A percentile compares a stretch with the other conserved stretches of the same genome.
Evolutionary conservation across 805 yeast genomes (phyloP).

Genomic region (Yarrowia porcina): DNA sequence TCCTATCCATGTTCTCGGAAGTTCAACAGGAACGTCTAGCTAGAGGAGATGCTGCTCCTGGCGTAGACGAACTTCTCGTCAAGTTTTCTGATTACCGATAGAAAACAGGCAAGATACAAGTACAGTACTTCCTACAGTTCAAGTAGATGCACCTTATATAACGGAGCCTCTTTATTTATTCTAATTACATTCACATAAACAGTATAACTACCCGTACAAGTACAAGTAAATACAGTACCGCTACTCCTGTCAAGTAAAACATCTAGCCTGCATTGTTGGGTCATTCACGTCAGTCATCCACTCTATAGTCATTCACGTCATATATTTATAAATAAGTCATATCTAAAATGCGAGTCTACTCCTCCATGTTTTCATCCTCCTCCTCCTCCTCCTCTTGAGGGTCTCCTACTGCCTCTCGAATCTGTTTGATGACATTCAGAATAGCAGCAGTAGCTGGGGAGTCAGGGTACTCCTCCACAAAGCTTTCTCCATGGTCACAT

Average conservation of each 20-base stretch:
- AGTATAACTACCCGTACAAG: no score
- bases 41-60: neutral
- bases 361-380: neutral
- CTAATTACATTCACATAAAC: no score
- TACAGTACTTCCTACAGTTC: no score
- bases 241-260: no score
- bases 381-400: neutral
- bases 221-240: no score
- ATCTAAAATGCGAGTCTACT: constrained; percentile 5
- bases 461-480: constrained; percentile 74
- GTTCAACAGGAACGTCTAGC: constrained; percentile 6
- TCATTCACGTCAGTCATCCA: no score
- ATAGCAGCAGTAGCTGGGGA: constrained; percentile 91
- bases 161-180: neutral
- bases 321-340: constrained; percentile 20
- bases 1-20: neutral
- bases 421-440: constrained; percentile 60
- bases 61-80: neutral
- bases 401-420: constrained; percentile 30
- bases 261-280: no score
- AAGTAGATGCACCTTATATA: no score
- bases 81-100: constrained; percentile 14
- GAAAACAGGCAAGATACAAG: no score
- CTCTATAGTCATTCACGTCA: constrained; percentile 15
- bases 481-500: constrained; percentile 83